Base-by-base conservation (phyloP, 495 filamentous ascomycete genomes). In the Monascus purpureus region DNA sequence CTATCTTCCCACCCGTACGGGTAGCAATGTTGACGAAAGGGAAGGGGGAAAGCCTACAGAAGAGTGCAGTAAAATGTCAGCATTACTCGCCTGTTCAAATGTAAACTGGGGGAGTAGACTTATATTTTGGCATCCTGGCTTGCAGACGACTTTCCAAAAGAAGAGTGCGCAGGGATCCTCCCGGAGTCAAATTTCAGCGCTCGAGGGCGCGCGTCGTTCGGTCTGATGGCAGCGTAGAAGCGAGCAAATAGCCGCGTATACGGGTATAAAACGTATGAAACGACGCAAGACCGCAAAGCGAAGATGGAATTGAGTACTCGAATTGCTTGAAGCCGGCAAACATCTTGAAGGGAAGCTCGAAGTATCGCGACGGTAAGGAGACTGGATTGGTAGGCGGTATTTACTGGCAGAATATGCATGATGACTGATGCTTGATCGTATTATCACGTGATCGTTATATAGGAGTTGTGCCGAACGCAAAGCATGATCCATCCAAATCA, bases 71-170 rank as follows among this genome's bases (percentile, higher is more conserved):
- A 33, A 4, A 38, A 33, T 17, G 68, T 79, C 55, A 81, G 75
- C 44, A 40, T 45, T 45, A 28, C 4, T 22, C 20, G 5, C 5
- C 20, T 29, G 36, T 37, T 28, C 20, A 25, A 17, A 25, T 12
- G 12, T 5, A 11, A 12, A 16, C n/a, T 12, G 11, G 6, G 23
- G 19, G 13, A 23, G 9, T 8, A 35, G 19, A 76, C 77, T 72
- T 75, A 82, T 80, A 83, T 80, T 82, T 82, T 27, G 78, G 78
- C 78, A 83, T 83, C 25, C 68, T 77, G 55, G 38, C 36, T 17
- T 14, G 12, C 8, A 3, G 2, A 14, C 26, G 8, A 36, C n/a
- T 17, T 31, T 13, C 22, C 18, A 32, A 25, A n/a, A 6, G 22
- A 6, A 7, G 7, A 25, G 22, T n/a, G n/a, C n/a, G n/a, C n/a